Percentiles rank a stretch among this genome's conserved stretches.
phyloP scores from a whole-genome alignment of 2,329 filamentous ascomycete species.

The Fusarium cyanostomum region DNA sequence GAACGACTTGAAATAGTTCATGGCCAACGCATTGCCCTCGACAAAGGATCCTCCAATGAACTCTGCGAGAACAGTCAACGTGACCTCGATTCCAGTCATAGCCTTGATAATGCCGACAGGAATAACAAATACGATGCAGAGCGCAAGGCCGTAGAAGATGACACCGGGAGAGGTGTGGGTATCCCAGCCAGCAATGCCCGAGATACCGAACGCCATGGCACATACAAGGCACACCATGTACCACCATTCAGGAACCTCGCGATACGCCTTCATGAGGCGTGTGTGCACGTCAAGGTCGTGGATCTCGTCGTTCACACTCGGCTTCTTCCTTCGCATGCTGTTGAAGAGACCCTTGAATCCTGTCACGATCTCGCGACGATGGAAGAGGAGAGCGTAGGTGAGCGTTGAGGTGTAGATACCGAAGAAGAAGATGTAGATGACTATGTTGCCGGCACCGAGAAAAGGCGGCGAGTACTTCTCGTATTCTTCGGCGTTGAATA shows the following conservation, averaged over 20 bases:
- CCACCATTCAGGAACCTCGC: constrained; percentile 65
- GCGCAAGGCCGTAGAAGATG: constrained; percentile 60
- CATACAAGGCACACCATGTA: constrained; percentile 55
- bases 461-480: constrained; percentile 62
- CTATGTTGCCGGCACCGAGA: constrained; percentile 59
- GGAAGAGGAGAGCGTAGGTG: constrained; percentile 61
- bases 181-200: constrained; percentile 58
- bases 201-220: constrained; percentile 58
- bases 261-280: constrained; percentile 58
- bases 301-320: constrained; percentile 48
- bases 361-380: constrained; percentile 60
- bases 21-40: constrained; percentile 60
- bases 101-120: constrained; percentile 63
- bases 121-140: constrained; percentile 61
- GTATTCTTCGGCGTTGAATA: constrained; percentile 59
- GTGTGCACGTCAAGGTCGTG: constrained; percentile 59
- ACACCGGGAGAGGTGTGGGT: constrained; percentile 62
- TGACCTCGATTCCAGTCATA: constrained; percentile 63
- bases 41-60: constrained; percentile 63
- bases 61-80: constrained; percentile 62
- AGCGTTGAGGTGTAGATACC: constrained; percentile 63
- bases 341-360: constrained; percentile 59
- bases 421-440: constrained; percentile 65
- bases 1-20: constrained; percentile 66
- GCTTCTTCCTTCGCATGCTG: constrained; percentile 56